These are phyloP conservation scores for Candida nitratophila DNA, from an alignment of 805 yeast genomes.

Conservation along the genomic window DNA sequence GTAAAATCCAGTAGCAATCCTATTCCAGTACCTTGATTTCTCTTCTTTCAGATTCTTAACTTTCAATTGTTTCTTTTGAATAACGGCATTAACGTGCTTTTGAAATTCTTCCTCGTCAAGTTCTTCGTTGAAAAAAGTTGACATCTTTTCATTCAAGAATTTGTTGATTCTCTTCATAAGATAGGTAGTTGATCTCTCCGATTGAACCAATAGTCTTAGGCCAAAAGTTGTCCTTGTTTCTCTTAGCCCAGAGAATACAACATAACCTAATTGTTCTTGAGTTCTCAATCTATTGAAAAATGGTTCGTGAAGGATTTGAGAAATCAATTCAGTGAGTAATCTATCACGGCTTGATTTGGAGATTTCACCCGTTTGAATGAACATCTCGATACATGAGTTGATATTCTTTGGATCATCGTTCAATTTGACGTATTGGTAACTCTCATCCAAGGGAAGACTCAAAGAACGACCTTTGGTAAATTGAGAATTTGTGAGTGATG, in stretches of 20 bases:
- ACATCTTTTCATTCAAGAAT: conserved; percentile 40
- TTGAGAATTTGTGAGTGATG: conserved; percentile 36
- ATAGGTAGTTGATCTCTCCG: conserved; percentile 70
- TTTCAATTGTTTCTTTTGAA: conserved; percentile 59
- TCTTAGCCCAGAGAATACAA: conserved; percentile 74
- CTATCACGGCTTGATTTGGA: conserved; percentile 34
- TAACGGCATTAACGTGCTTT: conserved; percentile 63
- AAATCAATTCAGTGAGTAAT: conserved; percentile 54
- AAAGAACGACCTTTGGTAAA: conserved; percentile 36
- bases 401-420: conserved; percentile 64
- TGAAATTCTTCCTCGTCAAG: conserved; percentile 60
- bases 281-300: conserved; percentile 87
- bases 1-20: conserved; percentile 69
- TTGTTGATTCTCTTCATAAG: conserved; percentile 70
- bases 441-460: conserved; percentile 31
- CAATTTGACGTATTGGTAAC: conserved; percentile 38
- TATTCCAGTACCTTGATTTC: conserved; percentile 52
- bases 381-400: conserved; percentile 80
- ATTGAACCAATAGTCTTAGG: conserved; percentile 70
- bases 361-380: conserved; percentile 55
- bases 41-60: conserved; percentile 78
- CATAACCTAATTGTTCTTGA: conserved; percentile 91
- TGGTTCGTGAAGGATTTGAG: conserved; percentile 77
- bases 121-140: conserved; percentile 33
- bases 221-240: conserved; percentile 68